A percentile compares a stretch with the other conserved stretches of the same genome.
These are phyloP conservation scores for Acorus gramineus DNA, from an alignment of 106 monocot species.

Conservation along the genomic window DNA sequence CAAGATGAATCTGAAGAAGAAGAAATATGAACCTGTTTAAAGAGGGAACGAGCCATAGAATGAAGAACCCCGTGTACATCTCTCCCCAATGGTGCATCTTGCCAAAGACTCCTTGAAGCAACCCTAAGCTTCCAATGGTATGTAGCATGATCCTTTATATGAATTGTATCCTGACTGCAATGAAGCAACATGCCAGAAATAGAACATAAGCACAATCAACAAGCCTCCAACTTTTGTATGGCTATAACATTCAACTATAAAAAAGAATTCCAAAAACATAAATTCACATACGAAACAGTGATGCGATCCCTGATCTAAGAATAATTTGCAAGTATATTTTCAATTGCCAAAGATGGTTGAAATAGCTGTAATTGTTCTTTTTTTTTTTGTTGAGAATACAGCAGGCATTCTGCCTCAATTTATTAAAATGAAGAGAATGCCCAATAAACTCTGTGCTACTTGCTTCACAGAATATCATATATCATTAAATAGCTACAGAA, in stretches of 20 bases:
- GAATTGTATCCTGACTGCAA: conserved; percentile 31
- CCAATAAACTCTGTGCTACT: too few relatives aligned
- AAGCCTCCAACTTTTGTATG: neutral
- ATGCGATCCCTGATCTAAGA: too few relatives aligned
- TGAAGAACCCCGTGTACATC: conserved; percentile 34
- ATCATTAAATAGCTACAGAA: neutral
- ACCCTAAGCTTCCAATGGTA: conserved; percentile 55
- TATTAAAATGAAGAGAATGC: too few relatives aligned
- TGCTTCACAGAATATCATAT: too few relatives aligned
- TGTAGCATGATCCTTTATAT: conserved; percentile 46
- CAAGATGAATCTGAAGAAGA: neutral
- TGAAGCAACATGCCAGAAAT: neutral
- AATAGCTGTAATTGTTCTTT: too few relatives aligned
- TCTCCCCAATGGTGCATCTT: conserved; percentile 25
- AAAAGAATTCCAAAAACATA: too few relatives aligned
- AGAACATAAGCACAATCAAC: neutral
- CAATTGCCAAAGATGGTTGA: too few relatives aligned
- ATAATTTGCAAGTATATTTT: too few relatives aligned
- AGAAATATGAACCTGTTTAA: conserved; percentile 56
- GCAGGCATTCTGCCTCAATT: too few relatives aligned
- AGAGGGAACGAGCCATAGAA: conserved; percentile 47
- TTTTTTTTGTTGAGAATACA: too few relatives aligned
- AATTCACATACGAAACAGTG: too few relatives aligned
- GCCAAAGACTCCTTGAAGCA: conserved; percentile 50
- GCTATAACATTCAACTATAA: too few relatives aligned